These are phyloP conservation scores for Cyberlindnera petersonii DNA, from an alignment of 805 yeast genomes.

Conservation along the genomic window DNA sequence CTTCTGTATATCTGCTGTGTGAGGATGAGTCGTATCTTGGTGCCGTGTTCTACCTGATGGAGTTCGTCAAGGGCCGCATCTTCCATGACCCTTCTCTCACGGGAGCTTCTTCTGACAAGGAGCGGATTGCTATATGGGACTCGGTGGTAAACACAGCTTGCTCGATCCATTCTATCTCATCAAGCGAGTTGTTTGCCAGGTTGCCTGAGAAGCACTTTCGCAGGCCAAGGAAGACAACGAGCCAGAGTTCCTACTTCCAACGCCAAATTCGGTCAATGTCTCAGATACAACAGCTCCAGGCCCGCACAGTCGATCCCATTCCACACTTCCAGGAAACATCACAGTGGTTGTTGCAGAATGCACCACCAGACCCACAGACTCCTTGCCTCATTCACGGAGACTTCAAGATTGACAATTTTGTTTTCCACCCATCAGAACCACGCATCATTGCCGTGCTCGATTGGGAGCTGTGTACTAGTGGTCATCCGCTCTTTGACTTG, in stretches of 20 bases:
- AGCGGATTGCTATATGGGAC: constrained; percentile 39
- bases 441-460: constrained; percentile 53
- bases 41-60: constrained; percentile 57
- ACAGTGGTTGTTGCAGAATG: constrained; percentile 37
- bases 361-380: constrained; percentile 46
- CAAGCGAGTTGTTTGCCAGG: constrained; percentile 35
- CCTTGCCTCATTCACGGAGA: constrained; percentile 58
- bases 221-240: constrained; percentile 19
- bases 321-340: constrained; percentile 43
- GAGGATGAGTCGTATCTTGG: constrained; percentile 54
- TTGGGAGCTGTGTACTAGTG: constrained; percentile 65
- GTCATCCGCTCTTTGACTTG: constrained; percentile 61
- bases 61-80: constrained; percentile 52
- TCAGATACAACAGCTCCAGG: constrained; percentile 39
- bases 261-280: constrained; percentile 49
- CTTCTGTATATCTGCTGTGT: constrained; percentile 47
- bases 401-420: constrained; percentile 59
- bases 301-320: constrained; percentile 39
- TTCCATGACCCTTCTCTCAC: constrained; percentile 49
- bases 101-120: constrained; percentile 28
- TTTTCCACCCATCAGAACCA: constrained; percentile 51
- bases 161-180: constrained; percentile 48
- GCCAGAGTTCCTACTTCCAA: constrained; percentile 40
- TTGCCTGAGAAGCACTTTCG: constrained; percentile 43
- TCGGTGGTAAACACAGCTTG: constrained; percentile 45